Evolutionary conservation across 139 green algal species (phyloP), one percentile per base, ranked within the genome.

Genomic region (Tetradesmus lagerheimii): DNA sequence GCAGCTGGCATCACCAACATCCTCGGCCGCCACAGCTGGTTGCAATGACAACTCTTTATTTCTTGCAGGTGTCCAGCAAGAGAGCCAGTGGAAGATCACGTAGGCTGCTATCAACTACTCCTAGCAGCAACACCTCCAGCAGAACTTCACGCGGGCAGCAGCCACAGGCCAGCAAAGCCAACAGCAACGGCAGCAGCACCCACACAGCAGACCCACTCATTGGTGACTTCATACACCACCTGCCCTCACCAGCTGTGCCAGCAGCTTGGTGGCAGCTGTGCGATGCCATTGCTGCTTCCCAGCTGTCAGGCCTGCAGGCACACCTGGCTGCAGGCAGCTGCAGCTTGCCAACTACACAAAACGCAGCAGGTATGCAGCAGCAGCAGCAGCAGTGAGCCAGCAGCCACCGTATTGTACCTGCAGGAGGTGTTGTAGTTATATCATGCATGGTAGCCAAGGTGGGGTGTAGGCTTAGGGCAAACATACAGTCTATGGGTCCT

Each of bases 191-290:
- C 77, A 83, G 39, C 77, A 83, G 77, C 77, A 83, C 11, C 64
- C 25, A 79, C n/a, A 38, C 71, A 41, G n/a, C 76, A 31, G 16
- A 37, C 4, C 2, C 37, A 1, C 57, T 35, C 6, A 4, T 87
- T 31, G 38, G 27, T 34, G 12, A 31, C 29, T 88, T 25, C 34
- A 74, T 89, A n/a, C 85, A 89, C 43, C 67, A 53, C n/a, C 85
- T 89, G 39, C 67, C 39, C 4, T 39, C 66, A 34, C 39, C 71
- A 12, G 25, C n/a, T 43, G 29, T 41, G 31, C 85, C 85, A 39
- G 29, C 71, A 41, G 67, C 67, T 6, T 89, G 85, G 85, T 83
- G 85, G 85, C 39, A 83, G n/a, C 39, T 89, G 41, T 80, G 66
- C 20, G 29, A 45, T 4, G 71, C 67, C 27, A 41, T 83, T 31